Evolutionary conservation across 345 rosid species (phyloP).

Genomic region (Salix dunnii): DNA sequence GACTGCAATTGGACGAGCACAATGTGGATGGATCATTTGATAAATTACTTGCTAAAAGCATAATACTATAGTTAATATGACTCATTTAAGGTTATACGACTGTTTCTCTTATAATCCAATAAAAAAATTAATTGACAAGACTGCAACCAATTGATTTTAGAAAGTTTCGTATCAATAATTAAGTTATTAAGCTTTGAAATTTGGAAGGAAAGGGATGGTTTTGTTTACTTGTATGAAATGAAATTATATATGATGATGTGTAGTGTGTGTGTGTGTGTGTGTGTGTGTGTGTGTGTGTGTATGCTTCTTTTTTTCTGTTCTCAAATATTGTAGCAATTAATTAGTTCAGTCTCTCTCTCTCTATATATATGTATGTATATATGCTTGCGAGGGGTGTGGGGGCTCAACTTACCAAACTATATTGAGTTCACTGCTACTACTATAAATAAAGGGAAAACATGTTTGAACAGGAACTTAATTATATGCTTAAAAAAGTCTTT

Average conservation of each 20-base stretch:
- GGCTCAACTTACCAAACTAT: not conserved
- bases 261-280: not conserved
- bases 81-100: not conserved
- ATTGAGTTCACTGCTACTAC: not conserved
- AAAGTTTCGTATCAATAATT: not conserved
- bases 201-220: not conserved
- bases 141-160: too few relatives aligned
- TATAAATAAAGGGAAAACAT: not conserved
- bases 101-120: not conserved
- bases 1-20: not conserved
- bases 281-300: too few relatives aligned
- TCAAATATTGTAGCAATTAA: too few relatives aligned
- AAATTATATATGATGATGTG: not conserved
- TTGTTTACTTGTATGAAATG: not conserved
- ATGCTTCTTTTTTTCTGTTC: not conserved
- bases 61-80: not conserved
- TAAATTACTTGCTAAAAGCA: not conserved
- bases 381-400: too few relatives aligned
- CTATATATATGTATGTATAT: too few relatives aligned
- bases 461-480: conserved; percentile 5
- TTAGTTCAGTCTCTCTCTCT: too few relatives aligned
- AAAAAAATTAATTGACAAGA: too few relatives aligned
- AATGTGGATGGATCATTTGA: not conserved
- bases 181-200: not conserved
- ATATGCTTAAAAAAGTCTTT: conserved; percentile 22